These are phyloP conservation scores for Cenchrus fungigraminus DNA, from an alignment of 176 grass and related monocot species.

Conservation along the genomic window DNA sequence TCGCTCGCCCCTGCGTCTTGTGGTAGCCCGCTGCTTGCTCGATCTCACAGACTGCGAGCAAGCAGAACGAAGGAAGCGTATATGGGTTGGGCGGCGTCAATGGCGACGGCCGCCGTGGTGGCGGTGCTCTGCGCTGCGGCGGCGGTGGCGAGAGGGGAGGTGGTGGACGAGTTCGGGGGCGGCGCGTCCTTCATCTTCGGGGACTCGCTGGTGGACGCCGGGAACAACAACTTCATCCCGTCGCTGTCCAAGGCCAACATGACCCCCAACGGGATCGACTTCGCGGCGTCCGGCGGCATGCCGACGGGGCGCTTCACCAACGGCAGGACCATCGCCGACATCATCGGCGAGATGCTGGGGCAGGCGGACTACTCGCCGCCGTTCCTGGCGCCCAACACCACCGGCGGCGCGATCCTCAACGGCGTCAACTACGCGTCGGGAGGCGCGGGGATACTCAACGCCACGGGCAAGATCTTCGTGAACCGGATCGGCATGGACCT, in stretches of 20 bases:
- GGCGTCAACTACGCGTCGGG: constrained; percentile 98
- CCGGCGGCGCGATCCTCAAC: constrained; percentile 61
- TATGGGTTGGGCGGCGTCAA: not conserved
- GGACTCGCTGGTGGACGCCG: constrained; percentile 90
- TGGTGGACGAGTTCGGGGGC: constrained; percentile 14
- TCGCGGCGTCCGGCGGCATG: constrained; percentile 70
- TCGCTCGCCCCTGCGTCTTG: not conserved
- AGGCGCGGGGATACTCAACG: constrained; percentile 86
- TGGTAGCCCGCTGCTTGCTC: not conserved
- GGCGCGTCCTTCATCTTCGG: constrained; percentile 96
- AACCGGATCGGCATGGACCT: constrained; percentile 93
- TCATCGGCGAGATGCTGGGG: constrained; percentile 85
- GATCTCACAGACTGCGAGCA: not conserved
- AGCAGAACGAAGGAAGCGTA: not conserved
- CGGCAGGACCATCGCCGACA: constrained; percentile 90
- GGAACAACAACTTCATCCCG: constrained; percentile 94
- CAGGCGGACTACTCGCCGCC: constrained; percentile 74
- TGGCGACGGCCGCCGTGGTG: not conserved
- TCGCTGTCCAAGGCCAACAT: constrained; percentile 86
- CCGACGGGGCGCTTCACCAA: constrained; percentile 97
- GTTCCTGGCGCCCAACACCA: constrained; percentile 76
- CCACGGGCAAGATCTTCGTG: constrained; percentile 73
- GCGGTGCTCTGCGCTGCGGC: constrained; percentile 27
- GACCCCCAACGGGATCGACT: constrained; percentile 90
- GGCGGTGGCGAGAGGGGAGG: not conserved